phyloP scores from a whole-genome alignment of 2,329 filamentous ascomycete genomes.

The Hypoxylon sp. region DNA sequence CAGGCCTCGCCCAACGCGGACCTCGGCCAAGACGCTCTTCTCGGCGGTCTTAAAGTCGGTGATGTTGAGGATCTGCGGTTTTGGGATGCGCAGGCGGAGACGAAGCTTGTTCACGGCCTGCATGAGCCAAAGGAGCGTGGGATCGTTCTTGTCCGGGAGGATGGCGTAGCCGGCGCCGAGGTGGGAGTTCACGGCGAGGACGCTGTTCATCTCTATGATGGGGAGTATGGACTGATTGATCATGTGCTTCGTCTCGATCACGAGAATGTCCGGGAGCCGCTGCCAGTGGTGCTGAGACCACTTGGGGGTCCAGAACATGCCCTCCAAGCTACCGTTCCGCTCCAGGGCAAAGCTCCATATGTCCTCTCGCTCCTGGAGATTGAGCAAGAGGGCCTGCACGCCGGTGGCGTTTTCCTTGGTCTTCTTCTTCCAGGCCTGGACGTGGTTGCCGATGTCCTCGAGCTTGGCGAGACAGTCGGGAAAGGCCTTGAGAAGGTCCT shows the following conservation, averaged over 20 bases:
- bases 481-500: constrained; percentile 35
- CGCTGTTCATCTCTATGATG: constrained; percentile 42
- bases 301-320: constrained; percentile 42
- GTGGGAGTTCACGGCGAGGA: constrained; percentile 35
- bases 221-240: constrained; percentile 40
- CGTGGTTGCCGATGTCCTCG: constrained; percentile 41
- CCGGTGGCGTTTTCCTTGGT: constrained; percentile 41
- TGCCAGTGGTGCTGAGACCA: constrained; percentile 41
- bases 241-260: constrained; percentile 41
- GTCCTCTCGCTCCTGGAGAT: constrained; percentile 40
- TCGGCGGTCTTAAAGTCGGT: constrained; percentile 43
- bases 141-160: constrained; percentile 41
- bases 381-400: constrained; percentile 40
- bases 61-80: constrained; percentile 37
- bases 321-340: constrained; percentile 35
- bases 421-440: constrained; percentile 41
- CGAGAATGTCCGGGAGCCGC: constrained; percentile 41
- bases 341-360: constrained; percentile 40
- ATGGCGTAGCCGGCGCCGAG: constrained; percentile 43
- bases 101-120: constrained; percentile 40
- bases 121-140: constrained; percentile 40
- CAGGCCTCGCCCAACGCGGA: constrained; percentile 36
- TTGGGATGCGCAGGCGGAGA: constrained; percentile 37
- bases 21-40: constrained; percentile 39
- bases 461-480: constrained; percentile 37